phyloP scores from a whole-genome alignment of 2,329 filamentous ascomycete genomes.

The Stagonosporopsis tanaceti region DNA sequence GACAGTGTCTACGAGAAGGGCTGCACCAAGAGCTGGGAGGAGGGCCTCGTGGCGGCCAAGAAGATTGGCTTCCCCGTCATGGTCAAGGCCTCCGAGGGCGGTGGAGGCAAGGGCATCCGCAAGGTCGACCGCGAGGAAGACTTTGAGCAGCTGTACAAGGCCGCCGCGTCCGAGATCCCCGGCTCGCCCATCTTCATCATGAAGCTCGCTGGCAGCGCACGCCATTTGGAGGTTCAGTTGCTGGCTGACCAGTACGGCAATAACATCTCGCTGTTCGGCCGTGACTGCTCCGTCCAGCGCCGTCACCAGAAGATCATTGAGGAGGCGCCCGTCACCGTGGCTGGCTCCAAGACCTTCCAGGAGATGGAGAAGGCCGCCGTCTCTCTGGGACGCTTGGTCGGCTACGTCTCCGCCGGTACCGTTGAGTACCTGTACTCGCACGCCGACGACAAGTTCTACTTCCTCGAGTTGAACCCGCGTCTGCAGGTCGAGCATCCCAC shows the following conservation, averaged over 20 bases:
- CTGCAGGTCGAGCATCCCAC: slow-evolving; percentile 99
- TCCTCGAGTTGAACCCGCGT: slow-evolving; percentile 97
- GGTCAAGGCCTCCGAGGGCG: slow-evolving; percentile 99
- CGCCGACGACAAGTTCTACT: slow-evolving; percentile 98
- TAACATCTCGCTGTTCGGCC: slow-evolving; percentile 98
- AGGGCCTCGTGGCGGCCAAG: slow-evolving; percentile 85
- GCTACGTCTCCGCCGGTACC: slow-evolving; percentile 97
- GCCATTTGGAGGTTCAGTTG: slow-evolving; percentile 96
- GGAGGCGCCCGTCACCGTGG: slow-evolving; percentile 96
- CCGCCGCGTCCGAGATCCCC: slow-evolving; percentile 95
- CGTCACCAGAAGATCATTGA: slow-evolving; percentile 99
- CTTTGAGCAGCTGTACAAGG: slow-evolving; percentile 89
- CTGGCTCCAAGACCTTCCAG: slow-evolving; percentile 86
- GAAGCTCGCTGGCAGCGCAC: slow-evolving; percentile 96
- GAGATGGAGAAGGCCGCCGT: slow-evolving; percentile 97
- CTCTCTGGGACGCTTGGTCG: slow-evolving; percentile 89
- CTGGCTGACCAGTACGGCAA: slow-evolving; percentile 99
- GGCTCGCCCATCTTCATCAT: slow-evolving; percentile 99
- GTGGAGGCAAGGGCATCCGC: slow-evolving; percentile 98
- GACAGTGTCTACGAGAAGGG: slow-evolving; percentile 88
- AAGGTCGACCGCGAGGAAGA: slow-evolving; percentile 87
- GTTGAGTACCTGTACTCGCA: slow-evolving; percentile 99
- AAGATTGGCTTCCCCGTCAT: slow-evolving; percentile 98
- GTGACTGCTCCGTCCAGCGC: slow-evolving; percentile 98
- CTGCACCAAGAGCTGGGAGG: slow-evolving; percentile 87